A percentile compares a stretch with the other conserved stretches of the same genome.
Evolutionary conservation across 768 basidiomycete genomes (phyloP).

Genomic region (Boletus tomentosulus): DNA sequence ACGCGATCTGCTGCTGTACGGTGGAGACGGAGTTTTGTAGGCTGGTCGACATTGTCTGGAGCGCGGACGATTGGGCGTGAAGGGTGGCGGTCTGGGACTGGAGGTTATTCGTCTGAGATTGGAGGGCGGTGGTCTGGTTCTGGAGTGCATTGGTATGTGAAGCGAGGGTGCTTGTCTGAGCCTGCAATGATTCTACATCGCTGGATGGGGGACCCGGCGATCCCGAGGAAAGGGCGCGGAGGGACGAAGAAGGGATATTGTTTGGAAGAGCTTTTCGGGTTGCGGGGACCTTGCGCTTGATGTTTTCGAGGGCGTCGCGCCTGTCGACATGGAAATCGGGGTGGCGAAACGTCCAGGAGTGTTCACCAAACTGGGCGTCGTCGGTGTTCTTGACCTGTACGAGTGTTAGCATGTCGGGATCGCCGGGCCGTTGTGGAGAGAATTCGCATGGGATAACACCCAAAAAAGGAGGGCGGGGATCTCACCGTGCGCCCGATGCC

Average conservation of each 20-base stretch:
- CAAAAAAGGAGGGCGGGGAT: conserved; percentile 11
- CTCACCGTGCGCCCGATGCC: conserved; percentile 13
- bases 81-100: conserved; percentile 30
- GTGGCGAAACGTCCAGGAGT: conserved; percentile 52
- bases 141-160: conserved; percentile 31
- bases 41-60: conserved; percentile 30
- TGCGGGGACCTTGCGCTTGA: conserved; percentile 54
- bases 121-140: conserved; percentile 24
- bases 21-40: conserved; percentile 25
- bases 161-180: conserved; percentile 25
- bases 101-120: conserved; percentile 27
- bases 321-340: conserved; percentile 51
- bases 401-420: conserved; percentile 1
- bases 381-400: conserved; percentile 78
- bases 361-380: conserved; percentile 66
- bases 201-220: conserved; percentile 26
- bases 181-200: conserved; percentile 27
- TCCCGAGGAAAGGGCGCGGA: conserved; percentile 21
- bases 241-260: conserved; percentile 27
- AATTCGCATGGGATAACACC: neutral
- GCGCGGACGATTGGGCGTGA: conserved; percentile 31
- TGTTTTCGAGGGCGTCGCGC: conserved; percentile 56
- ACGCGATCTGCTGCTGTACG: conserved; percentile 27
- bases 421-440: neutral
- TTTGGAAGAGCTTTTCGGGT: conserved; percentile 30